A percentile compares a stretch with the other conserved stretches of the same genome.
phyloP scores from a whole-genome alignment of 495 filamentous ascomycete species.

The Articulospora tetracladia region DNA sequence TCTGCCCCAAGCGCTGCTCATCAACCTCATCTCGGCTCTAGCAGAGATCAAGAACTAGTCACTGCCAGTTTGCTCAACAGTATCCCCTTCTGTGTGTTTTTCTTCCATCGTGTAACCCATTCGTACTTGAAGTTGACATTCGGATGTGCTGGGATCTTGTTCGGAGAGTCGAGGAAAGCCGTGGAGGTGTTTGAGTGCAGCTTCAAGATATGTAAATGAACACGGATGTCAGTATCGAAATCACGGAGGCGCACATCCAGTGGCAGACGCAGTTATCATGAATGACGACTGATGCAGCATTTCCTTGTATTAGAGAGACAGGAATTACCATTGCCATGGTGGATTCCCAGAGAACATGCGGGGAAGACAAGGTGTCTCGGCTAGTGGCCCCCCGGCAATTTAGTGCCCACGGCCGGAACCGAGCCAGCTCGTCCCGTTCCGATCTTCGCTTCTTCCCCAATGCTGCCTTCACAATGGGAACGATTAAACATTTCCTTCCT shows the following conservation, averaged over 20 bases:
- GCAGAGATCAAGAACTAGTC: not conserved
- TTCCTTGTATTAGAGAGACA: too few species aligned
- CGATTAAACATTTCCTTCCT: not conserved
- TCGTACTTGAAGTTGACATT: slow-evolving; percentile 3
- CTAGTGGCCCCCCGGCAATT: not conserved
- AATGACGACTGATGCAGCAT: too few species aligned
- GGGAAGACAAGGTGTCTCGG: too few species aligned
- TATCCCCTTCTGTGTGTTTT: not conserved
- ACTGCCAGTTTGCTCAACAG: not conserved
- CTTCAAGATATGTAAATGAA: not conserved
- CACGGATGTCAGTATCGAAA: slow-evolving; percentile 7
- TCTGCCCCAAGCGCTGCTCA: not conserved
- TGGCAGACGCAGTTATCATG: too few species aligned
- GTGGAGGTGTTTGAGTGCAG: slow-evolving; percentile 10
- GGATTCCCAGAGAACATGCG: too few species aligned
- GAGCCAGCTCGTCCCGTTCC: not conserved
- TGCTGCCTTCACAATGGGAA: not conserved
- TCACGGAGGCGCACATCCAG: slow-evolving; percentile 2
- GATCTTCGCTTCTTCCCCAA: not conserved
- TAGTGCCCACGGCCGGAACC: not conserved
- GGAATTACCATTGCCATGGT: too few species aligned
- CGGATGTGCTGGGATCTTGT: not conserved
- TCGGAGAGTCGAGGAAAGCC: slow-evolving; percentile 9
- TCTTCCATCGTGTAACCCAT: slow-evolving; percentile 5
- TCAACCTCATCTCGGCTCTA: not conserved